Evolutionary conservation across 2,329 filamentous ascomycete genomes (phyloP), one percentile per base, ranked within the genome.

Genomic region (Sclerotinia sclerotiorum): DNA sequence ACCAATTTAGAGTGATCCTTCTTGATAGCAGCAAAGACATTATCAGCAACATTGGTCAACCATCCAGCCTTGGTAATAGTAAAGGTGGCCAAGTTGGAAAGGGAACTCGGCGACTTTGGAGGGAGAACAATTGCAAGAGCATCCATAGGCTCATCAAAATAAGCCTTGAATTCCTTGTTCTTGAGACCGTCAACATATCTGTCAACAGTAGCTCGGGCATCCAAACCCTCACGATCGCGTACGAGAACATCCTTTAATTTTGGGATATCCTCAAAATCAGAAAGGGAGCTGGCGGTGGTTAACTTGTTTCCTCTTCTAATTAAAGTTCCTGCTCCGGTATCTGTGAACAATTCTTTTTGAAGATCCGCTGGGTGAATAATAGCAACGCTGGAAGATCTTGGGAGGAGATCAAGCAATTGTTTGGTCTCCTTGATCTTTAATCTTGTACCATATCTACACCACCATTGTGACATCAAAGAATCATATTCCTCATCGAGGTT

Each of bases 361-460:
- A 99, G 85, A 79, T 97, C 94, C 72, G 92, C 93, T 2, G 95
- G 94, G 81, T 98, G 94, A 74, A 98, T 99, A 76, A 99, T 98
- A 70, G 95, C 95, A 62, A 99, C 94, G 75, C 92, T 97, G 24
- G 94, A 97, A 68, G 92, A 94, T 75, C 92, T 90, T 64, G 95
- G 95, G 24, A 99, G 87, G 62, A 91, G 90, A 74, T 93, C 92
- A 65, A 99, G 83, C 39, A 99, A 86, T 69, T 97, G 93, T 84
- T 97, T 97, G 82, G 97, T 96, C 82, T 99, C 93, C 82, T 91
- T 92, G 80, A 99, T 98, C 88, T 99, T 99, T 72, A 98, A 85
- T 71, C 94, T 88, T 49, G 94, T 98, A 71, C 95, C 95, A 78
- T 95, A 96, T 77, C 92, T 89, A 80, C 96, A 95, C 95, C 94